phyloP scores from a whole-genome alignment of 495 filamentous ascomycete genomes.

The Lichenothelia convexa region DNA sequence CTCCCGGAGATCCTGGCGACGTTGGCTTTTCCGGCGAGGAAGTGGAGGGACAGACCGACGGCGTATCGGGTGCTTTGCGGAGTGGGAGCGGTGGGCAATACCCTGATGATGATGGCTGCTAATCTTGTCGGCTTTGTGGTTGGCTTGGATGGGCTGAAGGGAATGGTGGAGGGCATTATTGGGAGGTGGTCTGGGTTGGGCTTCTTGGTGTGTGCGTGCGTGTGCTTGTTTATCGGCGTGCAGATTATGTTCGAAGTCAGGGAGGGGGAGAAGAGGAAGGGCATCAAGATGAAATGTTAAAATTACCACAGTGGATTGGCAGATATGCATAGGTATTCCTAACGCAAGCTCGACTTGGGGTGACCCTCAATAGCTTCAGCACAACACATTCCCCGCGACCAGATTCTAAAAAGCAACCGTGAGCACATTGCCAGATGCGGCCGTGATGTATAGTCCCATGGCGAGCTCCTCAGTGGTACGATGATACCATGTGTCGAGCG shows the following conservation, averaged over 20 bases:
- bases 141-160: slow-evolving; percentile 70
- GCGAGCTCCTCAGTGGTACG: no score
- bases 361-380: no score
- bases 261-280: slow-evolving; percentile 61
- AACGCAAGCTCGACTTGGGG: no score
- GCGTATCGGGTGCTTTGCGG: slow-evolving; percentile 65
- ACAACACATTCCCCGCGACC: no score
- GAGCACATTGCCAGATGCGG: no score
- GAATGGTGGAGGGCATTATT: slow-evolving; percentile 53
- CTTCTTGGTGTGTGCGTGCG: slow-evolving; percentile 54
- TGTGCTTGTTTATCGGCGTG: slow-evolving; percentile 59
- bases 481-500: no score
- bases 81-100: slow-evolving; percentile 67
- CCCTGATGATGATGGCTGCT: slow-evolving; percentile 90
- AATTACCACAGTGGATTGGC: no score
- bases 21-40: slow-evolving; percentile 47
- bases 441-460: no score
- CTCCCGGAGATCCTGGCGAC: slow-evolving; percentile 64
- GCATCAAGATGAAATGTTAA: slow-evolving; percentile 76
- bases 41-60: slow-evolving; percentile 48
- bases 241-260: slow-evolving; percentile 96
- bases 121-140: slow-evolving; percentile 92
- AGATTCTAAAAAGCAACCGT: no score
- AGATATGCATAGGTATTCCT: no score
- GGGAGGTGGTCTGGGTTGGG: slow-evolving; percentile 53